Evolutionary conservation across 768 basidiomycete species (phyloP), one percentile per base, ranked within the genome.

Genomic region (Pulveroboletus frians): DNA sequence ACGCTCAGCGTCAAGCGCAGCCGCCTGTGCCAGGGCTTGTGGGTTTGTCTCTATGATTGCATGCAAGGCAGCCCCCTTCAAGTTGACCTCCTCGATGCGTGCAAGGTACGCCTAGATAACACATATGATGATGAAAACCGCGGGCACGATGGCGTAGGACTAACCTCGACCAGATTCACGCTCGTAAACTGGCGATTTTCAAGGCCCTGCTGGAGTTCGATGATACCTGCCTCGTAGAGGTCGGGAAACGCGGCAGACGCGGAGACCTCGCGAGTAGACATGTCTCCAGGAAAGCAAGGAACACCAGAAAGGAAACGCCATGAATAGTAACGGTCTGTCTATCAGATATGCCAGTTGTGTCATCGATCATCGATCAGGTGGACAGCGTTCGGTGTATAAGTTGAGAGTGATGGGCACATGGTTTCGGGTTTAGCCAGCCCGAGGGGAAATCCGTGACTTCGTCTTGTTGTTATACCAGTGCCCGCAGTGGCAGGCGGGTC

Each of bases 61-160:
- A 5, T 78, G 78, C 20, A 85, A 67, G 34, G 65, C 68, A 7
- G 81, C 74, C 1, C 83, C 82, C 49, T 79, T 67, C 23, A 77
- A 53, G 57, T 85, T 84, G 18, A 85, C 84, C 55, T 85, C 81
- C 11, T 82, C 78, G 27, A 84, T 83, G 1, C 83, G 74, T 9
- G 78, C 76, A 54, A 84, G 72, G 60, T 85, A 85, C 2, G 81
- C 81, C 83, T 85, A 53, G 9, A 26, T 9, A 49, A 29, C 9
- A 13, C 8, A 9, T 27, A 44, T 42, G 29, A 31, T 5, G 21
- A 26, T 26, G 23, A 26, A 43, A 39, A 39, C 9, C 5, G 27
- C 23, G 30, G 31, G 43, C 11, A 21, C 2, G 6, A 1, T n/a
- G 4, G 18, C 1, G 21, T 4, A 18, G 9, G 18, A 47, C 45